Evolutionary conservation across 306 rosid genomes (phyloP).

Genomic region (Cercis canadensis): DNA sequence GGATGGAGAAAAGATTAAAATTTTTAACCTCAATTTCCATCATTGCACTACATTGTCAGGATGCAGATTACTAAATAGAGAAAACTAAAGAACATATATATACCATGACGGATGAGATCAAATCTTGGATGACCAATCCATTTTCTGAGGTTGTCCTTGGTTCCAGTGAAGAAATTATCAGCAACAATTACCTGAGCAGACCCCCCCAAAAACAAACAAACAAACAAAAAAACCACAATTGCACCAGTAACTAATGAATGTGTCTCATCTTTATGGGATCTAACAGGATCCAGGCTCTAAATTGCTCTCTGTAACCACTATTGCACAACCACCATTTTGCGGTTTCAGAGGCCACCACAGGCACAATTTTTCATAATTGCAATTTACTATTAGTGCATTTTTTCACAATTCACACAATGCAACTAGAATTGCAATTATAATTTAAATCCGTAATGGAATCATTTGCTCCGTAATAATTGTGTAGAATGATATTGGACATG

Average conservation of each 20-base stretch:
- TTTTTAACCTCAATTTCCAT: too few species aligned
- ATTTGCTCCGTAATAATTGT: background rate
- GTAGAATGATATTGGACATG: slow-evolving; percentile 4
- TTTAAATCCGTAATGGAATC: too few species aligned
- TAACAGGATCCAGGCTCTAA: too few species aligned
- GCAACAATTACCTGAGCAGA: slow-evolving; percentile 76
- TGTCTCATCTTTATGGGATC: background rate
- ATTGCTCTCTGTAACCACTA: too few species aligned
- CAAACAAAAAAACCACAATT: slow-evolving; percentile 20
- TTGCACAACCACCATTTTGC: too few species aligned
- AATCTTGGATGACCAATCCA: slow-evolving; percentile 98
- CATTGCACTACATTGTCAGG: background rate
- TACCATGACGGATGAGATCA: slow-evolving; percentile 96
- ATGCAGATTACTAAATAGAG: background rate
- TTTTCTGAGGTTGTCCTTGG: slow-evolving; percentile 84
- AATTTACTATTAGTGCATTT: too few species aligned
- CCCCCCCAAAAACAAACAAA: too few species aligned
- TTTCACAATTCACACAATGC: too few species aligned
- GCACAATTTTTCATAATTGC: too few species aligned
- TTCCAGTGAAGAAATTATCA: slow-evolving; percentile 93
- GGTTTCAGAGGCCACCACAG: too few species aligned
- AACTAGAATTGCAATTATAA: too few species aligned
- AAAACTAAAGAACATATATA: background rate
- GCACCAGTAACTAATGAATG: background rate
- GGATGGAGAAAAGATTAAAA: too few species aligned